phyloP scores from a whole-genome alignment of 2,329 filamentous ascomycete species.

The Mycosphaerella sp. region DNA sequence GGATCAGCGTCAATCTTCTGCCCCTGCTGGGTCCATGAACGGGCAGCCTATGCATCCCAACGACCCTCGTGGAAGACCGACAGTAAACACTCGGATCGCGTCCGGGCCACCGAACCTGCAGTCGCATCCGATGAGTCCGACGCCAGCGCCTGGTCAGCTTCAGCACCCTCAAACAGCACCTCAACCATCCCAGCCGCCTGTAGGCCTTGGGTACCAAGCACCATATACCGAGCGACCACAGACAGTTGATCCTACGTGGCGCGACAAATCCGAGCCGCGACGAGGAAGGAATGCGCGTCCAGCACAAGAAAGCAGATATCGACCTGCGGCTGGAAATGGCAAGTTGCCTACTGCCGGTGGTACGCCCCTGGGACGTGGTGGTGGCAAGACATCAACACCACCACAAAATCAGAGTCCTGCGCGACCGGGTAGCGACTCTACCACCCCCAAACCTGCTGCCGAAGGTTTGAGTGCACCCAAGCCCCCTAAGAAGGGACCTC shows the following conservation, averaged over 20 bases:
- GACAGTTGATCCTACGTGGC: slow-evolving; percentile 18
- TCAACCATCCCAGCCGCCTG: background rate
- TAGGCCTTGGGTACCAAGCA: slow-evolving; percentile 35
- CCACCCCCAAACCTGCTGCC: slow-evolving; percentile 24
- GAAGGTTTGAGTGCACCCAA: slow-evolving; percentile 27
- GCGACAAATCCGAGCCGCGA: slow-evolving; percentile 9
- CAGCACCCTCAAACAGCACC: slow-evolving; percentile 21
- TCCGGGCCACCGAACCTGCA: slow-evolving; percentile 29
- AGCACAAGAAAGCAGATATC: slow-evolving; percentile 3
- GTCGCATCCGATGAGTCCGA: slow-evolving; percentile 3
- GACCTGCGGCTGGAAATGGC: background rate
- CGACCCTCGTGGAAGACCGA: slow-evolving; percentile 20
- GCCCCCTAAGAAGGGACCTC: slow-evolving; percentile 66
- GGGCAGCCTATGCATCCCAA: slow-evolving; percentile 15
- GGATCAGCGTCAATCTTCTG: slow-evolving; percentile 18
- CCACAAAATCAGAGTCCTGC: slow-evolving; percentile 14
- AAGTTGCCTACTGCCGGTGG: slow-evolving; percentile 1
- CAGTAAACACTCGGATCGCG: slow-evolving; percentile 27
- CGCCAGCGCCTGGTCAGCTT: slow-evolving; percentile 18
- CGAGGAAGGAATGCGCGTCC: slow-evolving; percentile 13
- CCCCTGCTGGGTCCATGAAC: slow-evolving; percentile 9
- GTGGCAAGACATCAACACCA: slow-evolving; percentile 15
- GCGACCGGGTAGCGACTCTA: slow-evolving; percentile 23
- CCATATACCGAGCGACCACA: slow-evolving; percentile 38
- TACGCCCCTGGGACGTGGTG: background rate